Percentiles rank a stretch among this genome's conserved stretches.
Conservation (phyloP, 148 eudicot genomes). For the Mesembryanthemum crystallinum region DNA sequence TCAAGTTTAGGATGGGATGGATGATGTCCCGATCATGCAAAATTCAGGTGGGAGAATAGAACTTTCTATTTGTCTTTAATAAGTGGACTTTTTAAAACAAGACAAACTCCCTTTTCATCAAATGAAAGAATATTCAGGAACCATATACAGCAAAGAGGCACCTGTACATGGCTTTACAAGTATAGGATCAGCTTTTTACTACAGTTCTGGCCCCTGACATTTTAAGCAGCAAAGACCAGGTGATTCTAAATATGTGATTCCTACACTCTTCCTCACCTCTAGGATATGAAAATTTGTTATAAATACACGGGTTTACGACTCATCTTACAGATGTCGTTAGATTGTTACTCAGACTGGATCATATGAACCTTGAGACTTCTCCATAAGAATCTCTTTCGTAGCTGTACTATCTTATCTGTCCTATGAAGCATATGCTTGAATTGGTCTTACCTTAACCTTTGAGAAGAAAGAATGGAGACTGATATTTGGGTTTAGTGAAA, state of each 20-base stretch:
- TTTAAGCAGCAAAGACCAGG: constrained; percentile 10
- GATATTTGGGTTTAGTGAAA: background rate
- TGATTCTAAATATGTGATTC: background rate
- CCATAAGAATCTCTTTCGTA: background rate
- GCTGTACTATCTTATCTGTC: background rate
- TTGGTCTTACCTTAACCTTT: background rate
- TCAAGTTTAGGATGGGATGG: constrained; percentile 12
- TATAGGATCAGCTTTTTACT: constrained; percentile 22
- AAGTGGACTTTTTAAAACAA: background rate
- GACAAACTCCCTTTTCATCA: constrained; percentile 7
- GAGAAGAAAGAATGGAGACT: background rate
- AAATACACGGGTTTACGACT: background rate
- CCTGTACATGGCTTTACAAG: constrained; percentile 19
- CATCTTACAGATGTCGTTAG: constrained; percentile 5
- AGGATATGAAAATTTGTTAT: background rate
- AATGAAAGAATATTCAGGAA: constrained; percentile 21
- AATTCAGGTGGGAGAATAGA: constrained; percentile 10
- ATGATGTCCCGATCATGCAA: constrained; percentile 25
- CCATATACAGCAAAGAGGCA: constrained; percentile 18
- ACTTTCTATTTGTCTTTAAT: constrained; percentile 3
- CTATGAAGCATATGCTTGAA: background rate
- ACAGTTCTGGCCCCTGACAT: constrained; percentile 9
- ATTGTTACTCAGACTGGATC: background rate
- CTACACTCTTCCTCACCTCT: background rate
- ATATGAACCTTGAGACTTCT: background rate